Evolutionary conservation across 345 rosid species (phyloP).

Genomic region (Dimocarpus longan): DNA sequence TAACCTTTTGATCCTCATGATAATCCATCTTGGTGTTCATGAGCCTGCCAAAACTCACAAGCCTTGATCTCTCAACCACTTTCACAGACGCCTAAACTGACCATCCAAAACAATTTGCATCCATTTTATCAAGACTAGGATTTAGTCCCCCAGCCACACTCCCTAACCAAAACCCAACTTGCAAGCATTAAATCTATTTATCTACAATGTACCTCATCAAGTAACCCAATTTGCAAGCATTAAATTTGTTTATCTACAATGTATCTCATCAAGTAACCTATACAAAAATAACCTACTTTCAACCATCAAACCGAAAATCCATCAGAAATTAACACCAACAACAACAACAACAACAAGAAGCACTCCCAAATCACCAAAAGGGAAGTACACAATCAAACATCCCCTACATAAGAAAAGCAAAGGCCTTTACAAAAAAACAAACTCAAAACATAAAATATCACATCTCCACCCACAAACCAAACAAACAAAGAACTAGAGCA

Average conservation of each 20-base stretch:
- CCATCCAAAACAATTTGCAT: background rate
- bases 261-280: background rate
- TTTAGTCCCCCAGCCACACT: no score
- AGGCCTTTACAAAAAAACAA: background rate
- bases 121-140: background rate
- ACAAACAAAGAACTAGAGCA: background rate
- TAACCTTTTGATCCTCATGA: background rate
- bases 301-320: background rate
- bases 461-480: background rate
- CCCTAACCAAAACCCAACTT: background rate
- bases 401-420: background rate
- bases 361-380: background rate
- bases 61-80: background rate
- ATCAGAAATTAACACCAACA: background rate
- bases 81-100: background rate
- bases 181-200: background rate
- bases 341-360: background rate
- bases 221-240: background rate
- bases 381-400: background rate
- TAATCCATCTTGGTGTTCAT: background rate
- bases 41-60: background rate
- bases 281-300: background rate
- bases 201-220: background rate
- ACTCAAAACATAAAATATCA: background rate
- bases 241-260: background rate